Evolutionary conservation across 108 stramenopile genomes (phyloP), one percentile per base, ranked within the genome.

Genomic region (Nitzschia sp.): DNA sequence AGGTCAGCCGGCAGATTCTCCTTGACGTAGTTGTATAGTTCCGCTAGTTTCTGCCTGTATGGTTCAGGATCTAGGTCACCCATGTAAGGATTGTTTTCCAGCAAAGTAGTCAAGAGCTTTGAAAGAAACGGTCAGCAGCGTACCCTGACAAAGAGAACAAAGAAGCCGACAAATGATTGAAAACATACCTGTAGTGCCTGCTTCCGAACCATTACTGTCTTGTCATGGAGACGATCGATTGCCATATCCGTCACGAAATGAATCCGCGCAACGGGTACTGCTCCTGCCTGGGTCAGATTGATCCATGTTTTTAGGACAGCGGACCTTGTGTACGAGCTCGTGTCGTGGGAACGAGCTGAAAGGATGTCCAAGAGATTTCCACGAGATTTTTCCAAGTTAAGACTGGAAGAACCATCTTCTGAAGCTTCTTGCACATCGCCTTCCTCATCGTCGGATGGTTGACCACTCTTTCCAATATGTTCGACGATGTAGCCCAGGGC

Each of bases 71-170:
- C 93, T 33, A 99, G 85, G 35, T 78, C 72, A 55, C 91, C 93
- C 80, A 85, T 84, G 84, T 81, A 99, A 0, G 97, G 98, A 71
- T 99, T 99, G 72, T 95, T 85, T 72, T 96, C 97, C 16, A 99
- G 75, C 19, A 94, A 68, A 9, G 61, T 58, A 5, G 85, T 85
- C 31, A 98, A 76, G 33, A 96, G 86, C 87, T 94, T 32, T 25
- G 30, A 57, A n/a, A 55, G 35, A n/a, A n/a, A n/a, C n/a, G n/a
- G n/a, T n/a, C n/a, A n/a, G n/a, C n/a, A n/a, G n/a, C n/a, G n/a
- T n/a, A 19, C 19, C 36, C 45, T 47, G 16, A 9, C 26, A n/a
- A n/a, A n/a, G n/a, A n/a, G n/a, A n/a, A n/a, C n/a, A n/a, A n/a
- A n/a, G n/a, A n/a, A n/a, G n/a, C n/a, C n/a, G n/a, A n/a, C n/a